A percentile compares a stretch with the other conserved stretches of the same genome.
Conservation (phyloP, 371 early-diverging fungal species). For the Actinomucor elegans region DNA sequence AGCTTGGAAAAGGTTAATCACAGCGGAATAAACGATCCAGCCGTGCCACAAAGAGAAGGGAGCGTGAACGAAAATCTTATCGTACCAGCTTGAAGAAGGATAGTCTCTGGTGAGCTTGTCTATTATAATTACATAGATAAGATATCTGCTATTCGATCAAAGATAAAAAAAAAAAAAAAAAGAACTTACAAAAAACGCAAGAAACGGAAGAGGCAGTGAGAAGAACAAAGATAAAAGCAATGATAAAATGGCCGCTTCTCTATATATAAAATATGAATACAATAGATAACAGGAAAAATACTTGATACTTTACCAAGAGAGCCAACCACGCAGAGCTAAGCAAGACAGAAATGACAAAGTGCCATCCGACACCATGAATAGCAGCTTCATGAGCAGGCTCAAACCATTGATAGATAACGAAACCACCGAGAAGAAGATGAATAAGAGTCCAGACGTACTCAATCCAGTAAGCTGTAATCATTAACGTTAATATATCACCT, state of each 20-base stretch:
- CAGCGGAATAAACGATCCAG: conserved; percentile 63
- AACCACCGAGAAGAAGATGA: conserved; percentile 67
- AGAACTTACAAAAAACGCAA: conserved; percentile 50
- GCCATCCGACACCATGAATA: conserved; percentile 64
- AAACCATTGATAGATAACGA: conserved; percentile 67
- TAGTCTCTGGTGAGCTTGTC: conserved; percentile 52
- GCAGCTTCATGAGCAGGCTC: conserved; percentile 60
- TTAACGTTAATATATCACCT: too few species aligned
- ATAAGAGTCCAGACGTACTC: conserved; percentile 64
- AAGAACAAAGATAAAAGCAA: conserved; percentile 49
- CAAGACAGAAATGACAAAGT: conserved; percentile 63
- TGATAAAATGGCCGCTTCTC: conserved; percentile 39
- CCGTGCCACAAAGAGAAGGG: conserved; percentile 78
- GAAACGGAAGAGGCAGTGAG: conserved; percentile 49
- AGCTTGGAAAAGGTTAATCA: conserved; percentile 63
- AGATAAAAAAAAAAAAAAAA: conserved; percentile 37
- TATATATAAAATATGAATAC: too few species aligned
- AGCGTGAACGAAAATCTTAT: conserved; percentile 65
- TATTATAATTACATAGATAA: conserved; percentile 10
- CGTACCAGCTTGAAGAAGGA: conserved; percentile 43
- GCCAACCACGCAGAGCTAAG: conserved; percentile 60
- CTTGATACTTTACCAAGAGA: conserved; percentile 52
- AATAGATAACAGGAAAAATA: neutral
- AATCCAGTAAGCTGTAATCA: conserved; percentile 51
- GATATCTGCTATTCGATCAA: neutral